Percentiles rank a stretch among this genome's conserved stretches.
Evolutionary conservation across 768 basidiomycete species (phyloP).

Genomic region (Russula compacta): DNA sequence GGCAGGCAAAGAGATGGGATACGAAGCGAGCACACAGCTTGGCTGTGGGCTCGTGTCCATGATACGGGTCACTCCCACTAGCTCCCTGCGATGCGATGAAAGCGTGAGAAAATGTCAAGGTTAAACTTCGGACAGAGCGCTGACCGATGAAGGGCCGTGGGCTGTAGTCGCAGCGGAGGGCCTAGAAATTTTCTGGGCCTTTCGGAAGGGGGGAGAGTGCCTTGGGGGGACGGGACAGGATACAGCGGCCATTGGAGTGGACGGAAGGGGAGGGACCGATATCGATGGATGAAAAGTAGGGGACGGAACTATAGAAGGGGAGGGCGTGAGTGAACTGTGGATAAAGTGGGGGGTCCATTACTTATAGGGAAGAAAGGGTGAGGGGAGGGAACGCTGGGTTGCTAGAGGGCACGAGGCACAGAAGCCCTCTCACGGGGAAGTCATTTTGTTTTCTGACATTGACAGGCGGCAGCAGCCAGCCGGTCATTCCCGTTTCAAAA

Average conservation of each 20-base stretch:
- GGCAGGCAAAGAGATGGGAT: constrained; percentile 78
- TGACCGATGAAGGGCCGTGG: constrained; percentile 14
- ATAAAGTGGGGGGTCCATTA: not conserved
- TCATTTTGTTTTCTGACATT: constrained; percentile 4
- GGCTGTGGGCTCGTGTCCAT: constrained; percentile 70
- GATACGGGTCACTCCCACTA: constrained; percentile 42
- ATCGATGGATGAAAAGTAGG: constrained; percentile 12
- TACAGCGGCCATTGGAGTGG: constrained; percentile 23
- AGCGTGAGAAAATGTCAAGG: constrained; percentile 8
- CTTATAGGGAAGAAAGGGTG: constrained; percentile 13
- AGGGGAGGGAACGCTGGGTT: not conserved
- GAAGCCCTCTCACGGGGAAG: constrained; percentile 8
- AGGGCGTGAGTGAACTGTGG: constrained; percentile 11
- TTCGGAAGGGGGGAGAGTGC: constrained; percentile 26
- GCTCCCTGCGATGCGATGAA: not conserved
- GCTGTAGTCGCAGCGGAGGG: not conserved
- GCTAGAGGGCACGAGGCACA: constrained; percentile 8
- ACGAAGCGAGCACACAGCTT: constrained; percentile 72
- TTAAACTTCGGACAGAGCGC: constrained; percentile 9
- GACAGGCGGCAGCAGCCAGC: constrained; percentile 9
- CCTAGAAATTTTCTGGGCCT: constrained; percentile 20
- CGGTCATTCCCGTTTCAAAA: constrained; percentile 7
- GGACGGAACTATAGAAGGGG: constrained; percentile 14
- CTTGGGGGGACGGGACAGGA: constrained; percentile 23
- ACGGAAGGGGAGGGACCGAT: constrained; percentile 12